Base-by-base conservation (phyloP, 2,329 filamentous ascomycete genomes). In the Xylariaceae sp. region DNA sequence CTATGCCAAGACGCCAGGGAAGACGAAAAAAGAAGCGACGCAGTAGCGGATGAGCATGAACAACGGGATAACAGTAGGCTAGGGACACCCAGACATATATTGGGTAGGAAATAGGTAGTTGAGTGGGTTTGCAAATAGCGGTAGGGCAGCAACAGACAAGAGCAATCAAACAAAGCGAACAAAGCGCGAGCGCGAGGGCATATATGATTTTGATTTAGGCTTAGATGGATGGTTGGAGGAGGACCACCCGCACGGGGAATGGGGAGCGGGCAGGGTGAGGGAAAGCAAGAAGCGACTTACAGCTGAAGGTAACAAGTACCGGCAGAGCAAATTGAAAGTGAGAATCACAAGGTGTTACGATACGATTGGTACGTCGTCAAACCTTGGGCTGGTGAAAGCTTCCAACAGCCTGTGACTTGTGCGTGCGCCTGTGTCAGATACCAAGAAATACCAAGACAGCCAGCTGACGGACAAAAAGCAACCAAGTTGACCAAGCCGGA, bases 271-370 rank as follows among this genome's bases (percentile, higher is more conserved):
- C 52, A 49, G 28, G 36, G 46, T 11, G 16, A 50, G 34, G 40
- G 45, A 53, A 50, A 52, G 56, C 41, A 36, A 59, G 29, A 37
- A 53, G 33, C 17, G 33, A 58, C 58, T 61, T 58, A 55, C 58
- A 55, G 29, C 16, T 36, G 41, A 41, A 54, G 47, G 50, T 44
- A 48, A 52, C 58, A 61, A 43, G 54, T 61, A 40, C 54, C 54
- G 41, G 45, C 50, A 52, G 54, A 19, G 23, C 23, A 34, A 23
- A n/a, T 46, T 45, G 56, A 41, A 14, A 34, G n/a, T 23, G 28
- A 28, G 23, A 37, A 50, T 53, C 58, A 56, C 52, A 44, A 36
- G 56, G 23, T 36, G 28, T 19, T 29, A 29, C 31, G 44, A 23
- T 26, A 26, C 19, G 16, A n/a, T n/a, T 40, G 39, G 33, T 39